Evolutionary conservation across 2,329 filamentous ascomycete species (phyloP).

Genomic region (Periglandula ipomoeae): DNA sequence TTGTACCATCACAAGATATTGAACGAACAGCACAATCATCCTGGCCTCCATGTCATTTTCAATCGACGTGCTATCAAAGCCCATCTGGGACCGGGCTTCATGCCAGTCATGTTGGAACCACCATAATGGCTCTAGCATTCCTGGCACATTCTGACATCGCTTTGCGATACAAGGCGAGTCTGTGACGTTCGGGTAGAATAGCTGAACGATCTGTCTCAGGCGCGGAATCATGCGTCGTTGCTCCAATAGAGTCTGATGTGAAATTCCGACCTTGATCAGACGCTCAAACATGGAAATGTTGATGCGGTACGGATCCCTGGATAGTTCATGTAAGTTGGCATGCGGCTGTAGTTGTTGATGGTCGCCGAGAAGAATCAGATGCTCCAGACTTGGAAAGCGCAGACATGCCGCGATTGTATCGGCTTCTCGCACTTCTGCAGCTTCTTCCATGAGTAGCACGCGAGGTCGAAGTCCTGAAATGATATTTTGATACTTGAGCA

Average conservation of each 20-base stretch:
- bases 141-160: constrained; percentile 31
- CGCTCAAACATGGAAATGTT: constrained; percentile 74
- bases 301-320: constrained; percentile 52
- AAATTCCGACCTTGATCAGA: constrained; percentile 55
- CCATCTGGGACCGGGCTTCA: constrained; percentile 36
- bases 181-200: constrained; percentile 35
- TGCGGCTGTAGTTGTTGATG: constrained; percentile 70
- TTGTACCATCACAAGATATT: constrained; percentile 53
- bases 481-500: constrained; percentile 70
- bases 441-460: constrained; percentile 69
- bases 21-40: constrained; percentile 66
- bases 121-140: constrained; percentile 30
- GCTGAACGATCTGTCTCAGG: constrained; percentile 34
- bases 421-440: constrained; percentile 65
- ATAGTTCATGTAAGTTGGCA: constrained; percentile 52
- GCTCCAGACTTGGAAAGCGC: constrained; percentile 37
- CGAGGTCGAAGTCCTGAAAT: constrained; percentile 57
- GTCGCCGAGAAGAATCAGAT: constrained; percentile 59
- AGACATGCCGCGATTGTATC: constrained; percentile 42
- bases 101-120: constrained; percentile 44
- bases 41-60: constrained; percentile 60
- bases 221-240: constrained; percentile 53
- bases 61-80: constrained; percentile 54
- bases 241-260: constrained; percentile 53
- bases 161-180: constrained; percentile 28